phyloP scores from a whole-genome alignment of 495 filamentous ascomycete genomes.

The Zalerion maritima region DNA sequence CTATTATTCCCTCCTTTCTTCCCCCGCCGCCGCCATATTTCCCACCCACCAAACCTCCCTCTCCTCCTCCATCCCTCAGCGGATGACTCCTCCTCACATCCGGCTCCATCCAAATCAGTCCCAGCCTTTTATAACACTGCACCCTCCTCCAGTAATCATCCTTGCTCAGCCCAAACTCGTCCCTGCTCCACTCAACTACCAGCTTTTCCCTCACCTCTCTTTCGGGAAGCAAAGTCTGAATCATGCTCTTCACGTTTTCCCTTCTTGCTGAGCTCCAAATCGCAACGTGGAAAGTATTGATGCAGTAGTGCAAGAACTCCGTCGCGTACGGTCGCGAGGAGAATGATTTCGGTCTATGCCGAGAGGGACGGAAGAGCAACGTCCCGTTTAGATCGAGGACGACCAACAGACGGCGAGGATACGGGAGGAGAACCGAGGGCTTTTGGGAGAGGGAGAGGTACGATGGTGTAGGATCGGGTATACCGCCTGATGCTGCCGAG shows the following conservation, averaged over 20 bases:
- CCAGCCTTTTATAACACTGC: constrained; percentile 78
- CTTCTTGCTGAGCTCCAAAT: constrained; percentile 82
- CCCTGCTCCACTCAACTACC: constrained; percentile 65
- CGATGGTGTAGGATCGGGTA: constrained; percentile 25
- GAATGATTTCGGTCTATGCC: constrained; percentile 34
- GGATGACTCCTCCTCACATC: constrained; percentile 39
- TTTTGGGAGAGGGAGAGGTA: constrained; percentile 24
- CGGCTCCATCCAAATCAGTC: constrained; percentile 49
- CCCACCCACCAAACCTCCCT: background rate
- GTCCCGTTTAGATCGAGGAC: constrained; percentile 93
- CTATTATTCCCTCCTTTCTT: background rate
- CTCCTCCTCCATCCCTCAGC: constrained; percentile 9
- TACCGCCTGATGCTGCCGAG: constrained; percentile 29
- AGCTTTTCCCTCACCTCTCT: constrained; percentile 27
- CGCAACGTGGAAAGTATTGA: constrained; percentile 58
- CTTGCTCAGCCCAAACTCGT: constrained; percentile 51
- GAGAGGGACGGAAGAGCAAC: constrained; percentile 51
- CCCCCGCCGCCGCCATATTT: background rate
- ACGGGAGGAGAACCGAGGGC: constrained; percentile 8
- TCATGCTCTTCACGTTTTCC: constrained; percentile 51
- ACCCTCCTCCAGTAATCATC: constrained; percentile 53
- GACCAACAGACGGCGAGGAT: constrained; percentile 44
- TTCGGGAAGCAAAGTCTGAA: constrained; percentile 33
- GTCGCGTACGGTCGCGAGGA: constrained; percentile 44
- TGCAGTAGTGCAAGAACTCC: constrained; percentile 51